These are phyloP conservation scores for Drosera capensis DNA, from an alignment of 148 eudicot species.

Conservation along the genomic window DNA sequence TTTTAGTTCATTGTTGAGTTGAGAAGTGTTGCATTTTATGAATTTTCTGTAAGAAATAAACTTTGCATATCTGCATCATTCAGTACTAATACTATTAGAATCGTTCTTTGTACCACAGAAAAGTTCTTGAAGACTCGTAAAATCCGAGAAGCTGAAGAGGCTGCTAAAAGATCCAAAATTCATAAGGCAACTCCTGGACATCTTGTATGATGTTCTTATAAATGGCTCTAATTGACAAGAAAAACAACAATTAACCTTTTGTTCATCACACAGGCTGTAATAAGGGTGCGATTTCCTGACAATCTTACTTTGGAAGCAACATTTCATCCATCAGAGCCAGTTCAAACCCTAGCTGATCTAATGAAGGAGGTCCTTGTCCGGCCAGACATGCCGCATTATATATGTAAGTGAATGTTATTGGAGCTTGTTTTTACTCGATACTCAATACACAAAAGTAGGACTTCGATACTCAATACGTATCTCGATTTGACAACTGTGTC, in stretches of 20 bases:
- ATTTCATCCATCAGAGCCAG: slow-evolving; percentile 73
- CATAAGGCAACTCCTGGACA: slow-evolving; percentile 31
- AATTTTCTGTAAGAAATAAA: too few relatives aligned
- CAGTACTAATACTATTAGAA: too few relatives aligned
- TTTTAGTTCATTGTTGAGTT: too few relatives aligned
- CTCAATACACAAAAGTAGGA: too few relatives aligned
- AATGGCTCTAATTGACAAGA: too few relatives aligned
- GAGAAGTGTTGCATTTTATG: too few relatives aligned
- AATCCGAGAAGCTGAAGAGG: slow-evolving; percentile 69
- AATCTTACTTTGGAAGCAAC: slow-evolving; percentile 55
- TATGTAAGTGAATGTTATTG: slow-evolving; percentile 28
- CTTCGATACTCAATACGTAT: too few relatives aligned
- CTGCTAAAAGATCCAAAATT: slow-evolving; percentile 50
- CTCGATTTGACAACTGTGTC: too few relatives aligned
- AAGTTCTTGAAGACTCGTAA: slow-evolving; percentile 69
- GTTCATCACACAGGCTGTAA: slow-evolving; percentile 30
- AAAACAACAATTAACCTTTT: slow-evolving; percentile 1
- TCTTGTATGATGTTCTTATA: slow-evolving; percentile 1
- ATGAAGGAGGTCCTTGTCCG: slow-evolving; percentile 43
- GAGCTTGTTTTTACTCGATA: not conserved
- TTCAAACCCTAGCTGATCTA: slow-evolving; percentile 58
- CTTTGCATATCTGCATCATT: not conserved
- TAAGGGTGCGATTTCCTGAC: slow-evolving; percentile 75
- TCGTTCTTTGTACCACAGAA: slow-evolving; percentile 29
- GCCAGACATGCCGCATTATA: slow-evolving; percentile 65